Conservation (phyloP, 345 rosid species). For the Eucalyptus pauciflora region DNA sequence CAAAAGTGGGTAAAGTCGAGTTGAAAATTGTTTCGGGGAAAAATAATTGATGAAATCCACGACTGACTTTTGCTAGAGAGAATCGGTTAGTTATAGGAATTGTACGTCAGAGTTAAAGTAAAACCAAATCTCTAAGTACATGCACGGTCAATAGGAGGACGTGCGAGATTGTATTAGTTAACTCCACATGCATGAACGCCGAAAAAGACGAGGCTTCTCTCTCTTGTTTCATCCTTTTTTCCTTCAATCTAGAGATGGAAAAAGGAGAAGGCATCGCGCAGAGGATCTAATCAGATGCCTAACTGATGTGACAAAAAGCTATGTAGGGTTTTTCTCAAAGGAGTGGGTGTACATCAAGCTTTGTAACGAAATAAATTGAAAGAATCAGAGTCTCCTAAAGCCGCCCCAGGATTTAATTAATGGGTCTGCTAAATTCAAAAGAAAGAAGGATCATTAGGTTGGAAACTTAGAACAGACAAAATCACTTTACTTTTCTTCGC, state of each 20-base stretch:
- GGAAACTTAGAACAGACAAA: not conserved
- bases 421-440: not conserved
- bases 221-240: not conserved
- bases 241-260: not conserved
- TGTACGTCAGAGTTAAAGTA: not conserved
- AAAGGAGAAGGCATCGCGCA: not conserved
- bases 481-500: not conserved
- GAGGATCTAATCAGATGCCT: not conserved
- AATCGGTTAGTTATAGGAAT: not conserved
- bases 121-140: not conserved
- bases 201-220: not conserved
- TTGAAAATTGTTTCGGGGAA: accelerated
- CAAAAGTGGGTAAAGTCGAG: not conserved
- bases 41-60: not conserved
- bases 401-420: not conserved
- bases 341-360: not conserved
- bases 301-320: not conserved
- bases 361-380: not conserved
- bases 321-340: not conserved
- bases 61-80: not conserved
- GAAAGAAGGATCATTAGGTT: not conserved
- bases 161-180: not conserved
- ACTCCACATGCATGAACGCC: not conserved
- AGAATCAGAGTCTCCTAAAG: not conserved
- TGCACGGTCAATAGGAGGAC: not conserved